Evolutionary conservation across 176 grass and related monocot genomes (phyloP).

Genomic region (Triticum aestivum): IWGSC_CS_RefSeq_v2.1 NC_057812.1:494478130-494478629

Average conservation of each 20-base stretch:
- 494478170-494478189: not conserved
- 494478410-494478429: not conserved
- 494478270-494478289: not conserved
- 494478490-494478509: not conserved
- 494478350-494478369: not conserved
- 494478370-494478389: not conserved
- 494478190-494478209: not conserved
- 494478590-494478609: not conserved
- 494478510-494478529: not conserved
- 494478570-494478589: not conserved
- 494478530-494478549: not conserved
- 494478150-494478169: not conserved
- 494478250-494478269: not conserved
- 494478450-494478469: not conserved
- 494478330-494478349: not conserved
- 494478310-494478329: not conserved
- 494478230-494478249: not conserved
- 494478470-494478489: too few relatives aligned
- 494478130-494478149: not conserved
- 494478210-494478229: not conserved
- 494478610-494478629: not conserved
- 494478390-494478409: not conserved
- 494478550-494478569: not conserved
- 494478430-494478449: not conserved
- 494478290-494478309: not conserved